Base-by-base conservation (phyloP, 208 protist genomes). In the Trypanosoma platydactyli region DNA sequence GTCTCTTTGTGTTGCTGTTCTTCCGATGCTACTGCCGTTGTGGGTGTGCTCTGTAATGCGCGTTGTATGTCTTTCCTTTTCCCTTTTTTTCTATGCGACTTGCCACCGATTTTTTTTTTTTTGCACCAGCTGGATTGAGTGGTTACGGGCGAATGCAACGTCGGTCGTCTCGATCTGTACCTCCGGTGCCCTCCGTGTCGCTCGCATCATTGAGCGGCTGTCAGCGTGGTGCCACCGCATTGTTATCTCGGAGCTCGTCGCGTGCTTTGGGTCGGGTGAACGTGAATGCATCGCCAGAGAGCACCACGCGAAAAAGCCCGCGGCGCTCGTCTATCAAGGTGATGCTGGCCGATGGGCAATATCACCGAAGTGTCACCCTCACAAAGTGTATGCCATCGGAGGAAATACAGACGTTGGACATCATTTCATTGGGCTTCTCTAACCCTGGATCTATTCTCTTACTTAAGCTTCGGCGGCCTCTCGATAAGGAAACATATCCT, bases 381-480 rank as follows among this genome's bases (percentile, higher is more conserved):
- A 1, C 29, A 40, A 44, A 35, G 46, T 6, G 1, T 15, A 9
- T 73, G 16, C 40, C 40, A 18, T 16, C 58, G 24, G 35, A 55
- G 1, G 67, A 73, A 40, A 49, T 73, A 11, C 41, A 35, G 4
- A 20, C 42, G 5, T n/a, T 73, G 7, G 67, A 60, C 29, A 5
- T 25, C 12, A 40, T 73, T 16, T 48, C 58, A 41, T 38, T 73
- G 12, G 67, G 67, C 0, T 45, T 52, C 29, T 53, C 58, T 20
- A 50, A 22, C 15, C 67, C 58, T n/a, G 67, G 67, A 48, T 46
- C 49, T 3, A 5, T 73, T 18, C 54, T 40, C 5, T 41, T 73
- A 2, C 9, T 64, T 12, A 65, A 66, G 58, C 11, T 73, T 3
- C 29, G 29, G 6, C 5, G 46, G 42, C 67, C 67, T 11, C 25